These are phyloP conservation scores for Apiospora hydei DNA, from an alignment of 2,329 filamentous ascomycete genomes.

Conservation along the genomic window DNA sequence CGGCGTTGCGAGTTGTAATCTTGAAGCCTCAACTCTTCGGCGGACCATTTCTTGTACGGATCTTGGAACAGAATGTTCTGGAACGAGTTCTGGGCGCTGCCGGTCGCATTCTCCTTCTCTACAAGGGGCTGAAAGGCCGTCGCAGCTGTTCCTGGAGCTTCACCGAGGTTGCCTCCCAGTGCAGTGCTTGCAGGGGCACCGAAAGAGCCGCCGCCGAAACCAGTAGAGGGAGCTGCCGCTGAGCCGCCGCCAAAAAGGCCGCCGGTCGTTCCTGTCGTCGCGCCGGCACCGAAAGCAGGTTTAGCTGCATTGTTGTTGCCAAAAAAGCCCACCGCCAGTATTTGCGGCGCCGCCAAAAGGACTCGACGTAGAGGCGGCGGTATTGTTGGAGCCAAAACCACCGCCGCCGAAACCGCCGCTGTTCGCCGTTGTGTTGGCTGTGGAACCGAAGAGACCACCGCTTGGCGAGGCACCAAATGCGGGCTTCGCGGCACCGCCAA, in stretches of 20 bases:
- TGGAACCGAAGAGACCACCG: conserved; percentile 60
- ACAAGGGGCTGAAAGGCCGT: conserved; percentile 72
- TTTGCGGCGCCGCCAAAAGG: conserved; percentile 45
- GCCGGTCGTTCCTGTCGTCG: conserved; percentile 51
- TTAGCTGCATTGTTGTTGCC: conserved; percentile 48
- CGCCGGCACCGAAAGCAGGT: conserved; percentile 56
- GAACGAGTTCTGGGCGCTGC: conserved; percentile 66
- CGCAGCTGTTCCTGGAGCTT: conserved; percentile 72
- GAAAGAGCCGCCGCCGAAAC: conserved; percentile 50
- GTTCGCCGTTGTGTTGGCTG: conserved; percentile 35
- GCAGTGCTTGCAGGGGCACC: conserved; percentile 53
- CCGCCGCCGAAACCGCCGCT: conserved; percentile 43
- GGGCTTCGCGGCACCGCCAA: conserved; percentile 37
- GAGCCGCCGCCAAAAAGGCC: conserved; percentile 54
- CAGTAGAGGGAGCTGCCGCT: conserved; percentile 37
- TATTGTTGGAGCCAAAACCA: conserved; percentile 49
- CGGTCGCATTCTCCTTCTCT: conserved; percentile 74
- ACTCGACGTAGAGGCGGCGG: conserved; percentile 46
- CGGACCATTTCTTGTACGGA: conserved; percentile 87
- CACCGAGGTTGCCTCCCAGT: conserved; percentile 58
- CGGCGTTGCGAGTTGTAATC: conserved; percentile 90
- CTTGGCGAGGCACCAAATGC: conserved; percentile 44
- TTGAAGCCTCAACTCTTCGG: conserved; percentile 81
- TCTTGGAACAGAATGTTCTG: conserved; percentile 83
- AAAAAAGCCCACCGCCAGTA: conserved; percentile 39